Percentiles rank a stretch among this genome's conserved stretches.
Evolutionary conservation across 371 early-diverging fungal genomes (phyloP).

Genomic region (Nematocida minor): DNA sequence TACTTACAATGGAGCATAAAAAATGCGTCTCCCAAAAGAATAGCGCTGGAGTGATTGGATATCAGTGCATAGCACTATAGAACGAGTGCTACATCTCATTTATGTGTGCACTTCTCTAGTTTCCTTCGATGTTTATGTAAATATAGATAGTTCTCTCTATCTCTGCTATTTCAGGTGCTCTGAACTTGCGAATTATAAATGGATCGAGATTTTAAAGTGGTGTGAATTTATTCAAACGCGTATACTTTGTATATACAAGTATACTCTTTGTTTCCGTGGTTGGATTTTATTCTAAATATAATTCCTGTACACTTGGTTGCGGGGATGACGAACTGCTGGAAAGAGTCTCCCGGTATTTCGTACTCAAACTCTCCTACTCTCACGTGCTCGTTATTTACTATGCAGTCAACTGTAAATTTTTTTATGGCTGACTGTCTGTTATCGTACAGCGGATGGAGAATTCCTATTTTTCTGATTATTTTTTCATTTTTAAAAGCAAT

Average conservation of each 20-base stretch:
- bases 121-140: too few relatives aligned
- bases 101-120: too few relatives aligned
- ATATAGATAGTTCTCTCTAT: too few relatives aligned
- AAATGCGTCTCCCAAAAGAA: not conserved
- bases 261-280: constrained; percentile 54
- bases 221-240: constrained; percentile 56
- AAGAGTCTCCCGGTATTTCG: constrained; percentile 40
- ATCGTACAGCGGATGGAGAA: constrained; percentile 55
- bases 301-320: constrained; percentile 25
- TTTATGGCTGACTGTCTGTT: constrained; percentile 50
- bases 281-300: constrained; percentile 44
- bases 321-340: constrained; percentile 47
- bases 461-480: constrained; percentile 49
- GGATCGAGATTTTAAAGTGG: too few relatives aligned
- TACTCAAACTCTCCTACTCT: constrained; percentile 53
- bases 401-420: constrained; percentile 41
- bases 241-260: constrained; percentile 59
- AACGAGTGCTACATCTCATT: too few relatives aligned
- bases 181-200: too few relatives aligned
- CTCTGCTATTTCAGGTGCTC: too few relatives aligned
- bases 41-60: not conserved
- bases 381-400: constrained; percentile 13
- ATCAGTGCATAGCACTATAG: too few relatives aligned
- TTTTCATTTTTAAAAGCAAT: constrained; percentile 50
- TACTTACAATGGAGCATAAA: not conserved